These are phyloP conservation scores for Serendipita sp. DNA, from an alignment of 768 basidiomycete genomes.

Conservation along the genomic window DNA sequence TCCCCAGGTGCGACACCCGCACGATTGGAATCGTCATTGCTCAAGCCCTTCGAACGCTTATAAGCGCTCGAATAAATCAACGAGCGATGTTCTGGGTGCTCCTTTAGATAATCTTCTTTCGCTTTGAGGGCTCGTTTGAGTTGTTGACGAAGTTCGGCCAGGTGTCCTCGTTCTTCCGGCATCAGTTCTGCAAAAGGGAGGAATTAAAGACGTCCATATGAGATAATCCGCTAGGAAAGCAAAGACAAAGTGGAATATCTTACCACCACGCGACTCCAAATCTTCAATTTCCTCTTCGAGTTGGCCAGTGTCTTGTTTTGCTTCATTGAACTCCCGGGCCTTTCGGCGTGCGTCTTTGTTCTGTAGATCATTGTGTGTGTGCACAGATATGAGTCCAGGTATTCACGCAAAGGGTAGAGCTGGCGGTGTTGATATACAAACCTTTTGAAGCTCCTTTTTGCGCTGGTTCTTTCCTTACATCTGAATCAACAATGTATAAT, in stretches of 20 bases:
- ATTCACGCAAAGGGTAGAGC: conserved; percentile 14
- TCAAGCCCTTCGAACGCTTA: conserved; percentile 25
- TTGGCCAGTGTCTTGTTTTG: conserved; percentile 73
- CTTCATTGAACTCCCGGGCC: conserved; percentile 70
- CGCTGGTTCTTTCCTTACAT: conserved; percentile 70
- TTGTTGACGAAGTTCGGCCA: conserved; percentile 60
- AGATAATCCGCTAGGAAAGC: conserved; percentile 15
- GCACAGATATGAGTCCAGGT: conserved; percentile 15
- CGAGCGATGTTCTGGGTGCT: conserved; percentile 83
- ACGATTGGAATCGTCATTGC: conserved; percentile 24
- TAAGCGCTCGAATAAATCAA: conserved; percentile 53
- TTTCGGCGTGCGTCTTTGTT: conserved; percentile 79
- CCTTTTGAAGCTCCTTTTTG: conserved; percentile 94
- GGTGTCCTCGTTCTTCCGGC: conserved; percentile 43
- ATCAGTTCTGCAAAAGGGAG: conserved; percentile 22
- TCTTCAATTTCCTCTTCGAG: conserved; percentile 10
- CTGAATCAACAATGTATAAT: conserved; percentile 6
- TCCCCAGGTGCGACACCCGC: conserved; percentile 30
- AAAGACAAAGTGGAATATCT: conserved; percentile 37
- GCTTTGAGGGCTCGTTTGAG: conserved; percentile 65
- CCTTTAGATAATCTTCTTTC: conserved; percentile 82
- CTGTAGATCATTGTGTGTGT: conserved; percentile 30
- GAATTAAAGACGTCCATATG: conserved; percentile 37
- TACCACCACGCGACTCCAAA: neutral
- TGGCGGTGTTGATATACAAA: conserved; percentile 20